Base-by-base conservation (phyloP, 2,329 filamentous ascomycete species). In the Aureobasidium lini region DNA sequence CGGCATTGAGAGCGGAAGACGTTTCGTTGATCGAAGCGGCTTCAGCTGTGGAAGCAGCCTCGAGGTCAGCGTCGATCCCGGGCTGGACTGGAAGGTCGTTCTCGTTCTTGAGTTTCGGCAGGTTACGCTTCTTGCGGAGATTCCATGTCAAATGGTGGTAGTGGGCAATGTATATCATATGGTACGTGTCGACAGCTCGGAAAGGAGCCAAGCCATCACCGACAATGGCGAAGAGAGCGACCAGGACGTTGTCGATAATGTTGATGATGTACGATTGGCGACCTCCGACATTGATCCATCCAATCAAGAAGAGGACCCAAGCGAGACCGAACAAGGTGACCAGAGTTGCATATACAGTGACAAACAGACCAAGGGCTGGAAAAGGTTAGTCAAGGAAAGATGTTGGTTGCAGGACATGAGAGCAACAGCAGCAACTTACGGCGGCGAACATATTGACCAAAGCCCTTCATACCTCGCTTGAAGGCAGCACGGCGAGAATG, bases 281-380 rank as follows among this genome's bases (percentile, higher is more conserved):
- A 32, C 84, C 82, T 18, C 88, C 89, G 18, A 93, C 86, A 63
- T 90, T 91, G 69, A 94, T 89, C 90, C 90, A 95, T 49, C 83
- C 57, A 69, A 95, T 95, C 58, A 95, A 77, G 73, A 93, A 94
- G n/a, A 95, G 80, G 1, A 95, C 90, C 90, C 90, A 95, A 0
- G 88, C 88, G 11, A 93, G 78, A 67, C 90, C 90, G 66, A 95
- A 95, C 0, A 92, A 77, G 0, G 90, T 94, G 66, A 95, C 92
- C 18, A 93, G 78, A 1, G 82, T 85, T 8, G 89, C 90, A 71
- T 95, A 95, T 4, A 95, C 74, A 0, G 89, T 94, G 61, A 95
- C 88, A 58, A 92, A 80, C 69, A 94, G 90, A 1, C 90, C 90
- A 39, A 95, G 79, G 1, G 90, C 79, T 1, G 89, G 81, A 84